Evolutionary conservation across 2,329 filamentous ascomycete species (phyloP).

Genomic region (Colletotrichum costaricense): DNA sequence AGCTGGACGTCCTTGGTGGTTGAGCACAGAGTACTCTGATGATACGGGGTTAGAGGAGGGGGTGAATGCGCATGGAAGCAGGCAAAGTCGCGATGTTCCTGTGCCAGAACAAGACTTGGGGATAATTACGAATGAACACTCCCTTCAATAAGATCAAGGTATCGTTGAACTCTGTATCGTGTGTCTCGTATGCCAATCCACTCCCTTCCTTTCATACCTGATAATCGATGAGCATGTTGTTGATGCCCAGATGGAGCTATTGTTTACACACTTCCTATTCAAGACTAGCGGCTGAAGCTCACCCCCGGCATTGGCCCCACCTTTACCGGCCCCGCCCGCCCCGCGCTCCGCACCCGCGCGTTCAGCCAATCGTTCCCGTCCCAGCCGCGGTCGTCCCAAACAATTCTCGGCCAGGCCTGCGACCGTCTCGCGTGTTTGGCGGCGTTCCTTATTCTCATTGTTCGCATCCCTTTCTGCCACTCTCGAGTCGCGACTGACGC

Average conservation of each 20-base stretch:
- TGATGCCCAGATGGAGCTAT: constrained; percentile 31
- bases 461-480: neutral
- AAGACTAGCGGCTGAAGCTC: constrained; percentile 41
- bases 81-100: neutral
- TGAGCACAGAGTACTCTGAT: neutral
- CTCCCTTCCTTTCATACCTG: neutral
- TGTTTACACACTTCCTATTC: constrained; percentile 61
- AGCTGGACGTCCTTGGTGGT: neutral
- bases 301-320: neutral
- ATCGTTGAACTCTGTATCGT: neutral
- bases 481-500: constrained; percentile 5
- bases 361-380: constrained; percentile 22
- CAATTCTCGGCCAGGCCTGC: neutral
- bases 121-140: neutral
- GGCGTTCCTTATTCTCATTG: neutral
- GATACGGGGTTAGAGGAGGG: neutral
- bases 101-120: neutral
- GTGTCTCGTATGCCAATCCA: constrained; percentile 7
- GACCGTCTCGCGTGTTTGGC: neutral
- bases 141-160: neutral
- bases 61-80: neutral
- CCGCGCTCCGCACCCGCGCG: constrained; percentile 13
- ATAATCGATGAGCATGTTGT: constrained; percentile 23
- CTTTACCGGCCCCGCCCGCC: constrained; percentile 12
- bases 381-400: constrained; percentile 24